A percentile compares a stretch with the other conserved stretches of the same genome.
phyloP scores from a whole-genome alignment of 2,329 filamentous ascomycete genomes.

The Aspergillus viridinutans region DNA sequence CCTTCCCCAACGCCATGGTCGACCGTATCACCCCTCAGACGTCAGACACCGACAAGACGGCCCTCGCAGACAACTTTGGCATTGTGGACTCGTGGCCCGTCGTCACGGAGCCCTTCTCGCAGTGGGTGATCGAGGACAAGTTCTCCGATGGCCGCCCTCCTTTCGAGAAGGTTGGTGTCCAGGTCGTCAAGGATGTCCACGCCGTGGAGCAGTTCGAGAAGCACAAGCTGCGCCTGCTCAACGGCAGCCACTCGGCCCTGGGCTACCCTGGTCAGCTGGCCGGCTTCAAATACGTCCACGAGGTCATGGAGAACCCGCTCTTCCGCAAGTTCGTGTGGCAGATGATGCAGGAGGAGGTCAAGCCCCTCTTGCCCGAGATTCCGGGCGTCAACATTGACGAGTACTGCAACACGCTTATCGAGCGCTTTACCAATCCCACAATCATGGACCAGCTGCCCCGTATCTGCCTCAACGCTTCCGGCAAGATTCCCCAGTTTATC shows the following conservation, averaged over 20 bases:
- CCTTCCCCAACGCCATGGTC: slow-evolving; percentile 55
- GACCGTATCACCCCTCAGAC: slow-evolving; percentile 55
- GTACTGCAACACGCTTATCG: slow-evolving; percentile 52
- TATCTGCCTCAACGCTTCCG: slow-evolving; percentile 49
- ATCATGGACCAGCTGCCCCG: slow-evolving; percentile 54
- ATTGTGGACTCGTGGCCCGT: slow-evolving; percentile 52
- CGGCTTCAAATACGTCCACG: slow-evolving; percentile 53
- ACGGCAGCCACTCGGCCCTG: slow-evolving; percentile 51
- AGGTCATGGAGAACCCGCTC: slow-evolving; percentile 49
- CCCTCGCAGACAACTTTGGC: slow-evolving; percentile 44
- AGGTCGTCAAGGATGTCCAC: slow-evolving; percentile 50
- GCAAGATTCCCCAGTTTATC: slow-evolving; percentile 50
- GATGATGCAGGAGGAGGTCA: slow-evolving; percentile 55
- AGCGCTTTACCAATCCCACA: slow-evolving; percentile 54
- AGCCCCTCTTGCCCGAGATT: slow-evolving; percentile 50
- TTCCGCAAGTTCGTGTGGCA: slow-evolving; percentile 49
- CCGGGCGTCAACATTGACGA: slow-evolving; percentile 49
- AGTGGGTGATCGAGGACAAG: slow-evolving; percentile 54
- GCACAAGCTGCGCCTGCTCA: slow-evolving; percentile 55
- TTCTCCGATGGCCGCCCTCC: slow-evolving; percentile 50
- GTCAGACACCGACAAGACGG: slow-evolving; percentile 41
- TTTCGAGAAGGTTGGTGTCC: slow-evolving; percentile 51
- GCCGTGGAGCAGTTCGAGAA: slow-evolving; percentile 54
- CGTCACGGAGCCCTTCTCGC: slow-evolving; percentile 54
- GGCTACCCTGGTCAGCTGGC: slow-evolving; percentile 51